Base-by-base conservation (phyloP, 2,329 filamentous ascomycete species). In the Monosporascus sp. region DNA sequence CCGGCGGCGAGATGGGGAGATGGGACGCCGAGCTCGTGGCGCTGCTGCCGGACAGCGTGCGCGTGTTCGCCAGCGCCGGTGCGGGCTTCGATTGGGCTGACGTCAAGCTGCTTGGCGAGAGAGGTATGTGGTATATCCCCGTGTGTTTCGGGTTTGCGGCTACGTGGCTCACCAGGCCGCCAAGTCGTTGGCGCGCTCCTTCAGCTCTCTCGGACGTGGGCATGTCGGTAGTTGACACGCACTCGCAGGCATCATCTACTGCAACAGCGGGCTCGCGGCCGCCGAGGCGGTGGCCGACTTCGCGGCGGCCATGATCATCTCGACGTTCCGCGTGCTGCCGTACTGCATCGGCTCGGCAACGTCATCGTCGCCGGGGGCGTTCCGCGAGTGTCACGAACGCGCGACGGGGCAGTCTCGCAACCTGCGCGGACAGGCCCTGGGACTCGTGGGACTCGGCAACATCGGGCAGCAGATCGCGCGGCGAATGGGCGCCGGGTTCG, bases 251-350 rank as follows among this genome's bases (percentile, higher is more conserved):
- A 80, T 88, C 57, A 70, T 86, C 50, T 91, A 90, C 71, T 90
- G 87, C 74, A 90, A 91, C 70, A 80, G 83, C 3, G 86, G 86
- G 2, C 78, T 83, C 2, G 86, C 87, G 0, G 86, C 85, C 37
- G 85, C 85, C 7, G 87, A 91, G 63, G 82, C 86, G 5, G 87
- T 90, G 1, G 86, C 87, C 49, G 88, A 91, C 67, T 82, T 88
- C 56, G 82, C 85, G 19, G 75, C 89, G 41, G 85, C 84, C 63
- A 78, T 87, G 60, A 81, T 91, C 60, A 79, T 91, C 49, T 80
- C 81, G 8, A 84, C 81, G 16, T 91, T 89, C 72, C 84, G 87
- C 50, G 77, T 82, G 46, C 78, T 91, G 14, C 76, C 81, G 1
- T 89, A 85, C 81, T 85, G 80, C 57, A 78, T 81, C 49, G 64